Conservation (phyloP, 192 early-diverging fungal species). For the Phlyctochytrium bullatum region DNA sequence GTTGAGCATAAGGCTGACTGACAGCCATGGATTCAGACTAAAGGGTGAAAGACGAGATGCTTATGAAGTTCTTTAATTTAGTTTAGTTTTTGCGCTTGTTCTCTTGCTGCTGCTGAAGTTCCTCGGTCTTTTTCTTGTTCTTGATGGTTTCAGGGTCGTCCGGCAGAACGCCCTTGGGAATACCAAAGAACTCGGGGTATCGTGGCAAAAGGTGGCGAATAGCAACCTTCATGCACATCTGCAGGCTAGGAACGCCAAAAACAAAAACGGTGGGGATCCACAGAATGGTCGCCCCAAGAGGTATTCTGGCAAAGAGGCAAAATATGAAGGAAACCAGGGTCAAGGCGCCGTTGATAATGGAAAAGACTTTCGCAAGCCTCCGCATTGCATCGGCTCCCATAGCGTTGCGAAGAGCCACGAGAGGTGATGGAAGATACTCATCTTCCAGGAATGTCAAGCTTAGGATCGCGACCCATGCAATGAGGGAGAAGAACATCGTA, state of each 20-base stretch:
- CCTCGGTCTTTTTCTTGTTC: not conserved
- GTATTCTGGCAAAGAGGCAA: slow-evolving; percentile 20
- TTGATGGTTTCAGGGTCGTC: not conserved
- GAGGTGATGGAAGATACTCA: slow-evolving; percentile 16
- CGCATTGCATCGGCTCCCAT: slow-evolving; percentile 7
- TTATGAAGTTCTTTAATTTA: not conserved
- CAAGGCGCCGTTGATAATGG: slow-evolving; percentile 21
- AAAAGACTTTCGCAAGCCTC: slow-evolving; percentile 3
- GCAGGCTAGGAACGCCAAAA: slow-evolving; percentile 27
- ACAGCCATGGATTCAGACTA: too few species aligned
- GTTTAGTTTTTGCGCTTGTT: not conserved
- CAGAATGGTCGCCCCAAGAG: not conserved
- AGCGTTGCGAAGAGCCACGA: not conserved
- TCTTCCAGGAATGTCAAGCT: slow-evolving; percentile 4
- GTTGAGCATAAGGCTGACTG: too few species aligned
- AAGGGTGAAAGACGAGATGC: too few species aligned
- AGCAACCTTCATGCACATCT: slow-evolving; percentile 26
- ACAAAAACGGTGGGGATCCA: slow-evolving; percentile 32
- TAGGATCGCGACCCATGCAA: slow-evolving; percentile 13
- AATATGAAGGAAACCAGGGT: slow-evolving; percentile 11
- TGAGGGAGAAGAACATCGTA: not conserved
- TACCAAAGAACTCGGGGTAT: slow-evolving; percentile 28
- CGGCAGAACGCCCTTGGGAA: slow-evolving; percentile 21
- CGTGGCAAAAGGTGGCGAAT: slow-evolving; percentile 15
- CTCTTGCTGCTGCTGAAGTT: not conserved